Conservation (phyloP, 345 rosid species). For the Sisymbrium altissimum region DNA sequence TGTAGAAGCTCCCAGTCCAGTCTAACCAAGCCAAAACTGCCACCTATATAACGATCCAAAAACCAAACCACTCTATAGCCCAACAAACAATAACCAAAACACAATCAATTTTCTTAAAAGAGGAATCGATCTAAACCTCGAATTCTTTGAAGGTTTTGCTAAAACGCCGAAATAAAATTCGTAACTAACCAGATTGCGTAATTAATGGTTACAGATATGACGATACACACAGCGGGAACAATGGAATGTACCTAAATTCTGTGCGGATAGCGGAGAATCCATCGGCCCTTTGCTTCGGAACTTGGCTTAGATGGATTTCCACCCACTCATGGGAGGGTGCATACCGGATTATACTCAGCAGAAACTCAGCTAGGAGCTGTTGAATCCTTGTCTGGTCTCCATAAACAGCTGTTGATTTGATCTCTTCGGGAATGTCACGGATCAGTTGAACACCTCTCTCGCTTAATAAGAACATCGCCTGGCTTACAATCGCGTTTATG, state of each 20-base stretch:
- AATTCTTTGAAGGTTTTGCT: neutral
- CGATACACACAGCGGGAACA: neutral
- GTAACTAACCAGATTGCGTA: neutral
- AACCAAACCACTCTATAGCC: neutral
- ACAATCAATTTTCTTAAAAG: neutral
- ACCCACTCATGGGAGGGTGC: conserved; percentile 91
- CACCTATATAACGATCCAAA: neutral
- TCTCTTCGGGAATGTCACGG: conserved; percentile 93
- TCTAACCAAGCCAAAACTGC: neutral
- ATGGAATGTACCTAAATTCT: conserved; percentile 67
- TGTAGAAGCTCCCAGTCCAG: neutral
- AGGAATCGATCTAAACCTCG: neutral
- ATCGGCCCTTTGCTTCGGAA: conserved; percentile 51
- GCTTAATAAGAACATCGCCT: conserved; percentile 72
- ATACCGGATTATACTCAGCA: conserved; percentile 76
- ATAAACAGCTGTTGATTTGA: conserved; percentile 67
- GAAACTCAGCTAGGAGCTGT: conserved; percentile 85
- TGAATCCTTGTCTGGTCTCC: conserved; percentile 95
- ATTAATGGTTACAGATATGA: neutral
- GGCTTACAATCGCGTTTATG: conserved; percentile 94
- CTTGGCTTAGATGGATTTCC: conserved; percentile 75
- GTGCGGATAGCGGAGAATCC: conserved; percentile 46
- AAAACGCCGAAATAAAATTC: neutral
- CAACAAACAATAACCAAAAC: neutral
- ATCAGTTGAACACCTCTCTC: conserved; percentile 82